These are phyloP conservation scores for Xylaria grammica DNA, from an alignment of 495 filamentous ascomycete genomes.

Conservation along the genomic window DNA sequence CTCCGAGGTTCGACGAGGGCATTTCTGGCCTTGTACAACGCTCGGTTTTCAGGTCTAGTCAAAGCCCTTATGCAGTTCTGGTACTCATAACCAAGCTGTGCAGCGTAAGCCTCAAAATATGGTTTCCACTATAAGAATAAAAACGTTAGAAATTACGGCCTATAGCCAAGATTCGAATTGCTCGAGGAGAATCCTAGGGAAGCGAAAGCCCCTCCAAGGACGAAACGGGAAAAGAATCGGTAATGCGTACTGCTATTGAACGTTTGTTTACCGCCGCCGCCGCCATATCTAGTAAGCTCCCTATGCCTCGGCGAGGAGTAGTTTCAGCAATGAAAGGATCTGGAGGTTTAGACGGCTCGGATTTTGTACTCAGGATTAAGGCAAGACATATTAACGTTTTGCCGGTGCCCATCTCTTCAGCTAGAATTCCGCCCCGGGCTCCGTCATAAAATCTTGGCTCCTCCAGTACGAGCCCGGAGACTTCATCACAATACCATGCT, in stretches of 20 bases:
- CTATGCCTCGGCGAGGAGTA: slow-evolving; percentile 50
- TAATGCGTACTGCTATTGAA: slow-evolving; percentile 53
- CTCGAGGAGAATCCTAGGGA: no score
- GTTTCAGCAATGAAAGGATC: slow-evolving; percentile 57
- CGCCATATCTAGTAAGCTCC: slow-evolving; percentile 66
- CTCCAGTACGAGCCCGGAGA: slow-evolving; percentile 62
- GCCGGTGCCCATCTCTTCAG: slow-evolving; percentile 73
- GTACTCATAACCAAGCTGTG: slow-evolving; percentile 45
- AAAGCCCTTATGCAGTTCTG: slow-evolving; percentile 61
- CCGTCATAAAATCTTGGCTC: slow-evolving; percentile 75
- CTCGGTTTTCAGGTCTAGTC: slow-evolving; percentile 30
- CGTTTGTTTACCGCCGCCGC: slow-evolving; percentile 68
- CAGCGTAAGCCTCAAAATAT: slow-evolving; percentile 53
- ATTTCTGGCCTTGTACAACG: slow-evolving; percentile 45
- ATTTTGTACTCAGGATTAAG: slow-evolving; percentile 78
- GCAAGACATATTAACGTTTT: slow-evolving; percentile 91
- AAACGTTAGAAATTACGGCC: no score
- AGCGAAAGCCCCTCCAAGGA: no score
- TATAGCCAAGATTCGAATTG: no score
- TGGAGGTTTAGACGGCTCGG: slow-evolving; percentile 61
- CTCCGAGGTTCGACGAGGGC: slow-evolving; percentile 44
- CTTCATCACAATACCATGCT: slow-evolving; percentile 74
- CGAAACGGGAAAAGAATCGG: no score
- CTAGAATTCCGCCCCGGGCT: slow-evolving; percentile 76
- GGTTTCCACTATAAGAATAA: slow-evolving; percentile 57